Conservation (phyloP, 495 filamentous ascomycete genomes). For the Penicillium egyptiacum region DNA sequence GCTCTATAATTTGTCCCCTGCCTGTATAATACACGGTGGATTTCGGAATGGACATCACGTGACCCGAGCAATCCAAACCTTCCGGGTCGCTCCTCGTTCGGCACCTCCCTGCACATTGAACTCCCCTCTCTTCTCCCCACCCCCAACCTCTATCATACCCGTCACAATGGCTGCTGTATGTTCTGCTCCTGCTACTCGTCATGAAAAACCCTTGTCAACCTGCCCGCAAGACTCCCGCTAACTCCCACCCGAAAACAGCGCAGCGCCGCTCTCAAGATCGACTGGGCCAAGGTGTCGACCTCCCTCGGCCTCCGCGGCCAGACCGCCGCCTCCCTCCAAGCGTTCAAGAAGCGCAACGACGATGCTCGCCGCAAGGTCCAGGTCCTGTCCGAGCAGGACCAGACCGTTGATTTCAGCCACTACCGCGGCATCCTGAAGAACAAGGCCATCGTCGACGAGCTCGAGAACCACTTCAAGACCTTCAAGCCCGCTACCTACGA, state of each 20-base stretch:
- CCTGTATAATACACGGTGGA: constrained; percentile 18
- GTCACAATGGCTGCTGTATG: constrained; percentile 87
- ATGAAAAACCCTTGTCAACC: constrained; percentile 15
- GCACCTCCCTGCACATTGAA: constrained; percentile 44
- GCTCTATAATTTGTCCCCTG: not conserved
- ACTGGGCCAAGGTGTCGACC: constrained; percentile 89
- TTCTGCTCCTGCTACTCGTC: constrained; percentile 32
- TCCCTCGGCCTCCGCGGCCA: constrained; percentile 95
- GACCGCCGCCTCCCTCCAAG: constrained; percentile 82
- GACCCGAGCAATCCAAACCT: constrained; percentile 45
- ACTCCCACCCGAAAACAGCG: constrained; percentile 59
- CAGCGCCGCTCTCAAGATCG: constrained; percentile 98
- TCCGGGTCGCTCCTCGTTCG: constrained; percentile 45
- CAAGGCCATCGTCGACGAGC: constrained; percentile 88
- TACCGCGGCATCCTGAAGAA: constrained; percentile 95
- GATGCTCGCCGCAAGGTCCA: constrained; percentile 92
- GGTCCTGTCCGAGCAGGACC: constrained; percentile 72
- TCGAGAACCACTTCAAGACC: constrained; percentile 85
- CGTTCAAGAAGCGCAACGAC: constrained; percentile 99
- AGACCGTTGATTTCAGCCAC: constrained; percentile 84
- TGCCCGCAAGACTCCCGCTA: constrained; percentile 26
- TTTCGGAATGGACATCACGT: constrained; percentile 46
- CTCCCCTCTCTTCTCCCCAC: constrained; percentile 41
- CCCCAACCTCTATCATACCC: constrained; percentile 43
- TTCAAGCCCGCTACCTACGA: constrained; percentile 95